These are phyloP conservation scores for Madurella fahalii DNA, from an alignment of 2,329 filamentous ascomycete species.

Conservation along the genomic window DNA sequence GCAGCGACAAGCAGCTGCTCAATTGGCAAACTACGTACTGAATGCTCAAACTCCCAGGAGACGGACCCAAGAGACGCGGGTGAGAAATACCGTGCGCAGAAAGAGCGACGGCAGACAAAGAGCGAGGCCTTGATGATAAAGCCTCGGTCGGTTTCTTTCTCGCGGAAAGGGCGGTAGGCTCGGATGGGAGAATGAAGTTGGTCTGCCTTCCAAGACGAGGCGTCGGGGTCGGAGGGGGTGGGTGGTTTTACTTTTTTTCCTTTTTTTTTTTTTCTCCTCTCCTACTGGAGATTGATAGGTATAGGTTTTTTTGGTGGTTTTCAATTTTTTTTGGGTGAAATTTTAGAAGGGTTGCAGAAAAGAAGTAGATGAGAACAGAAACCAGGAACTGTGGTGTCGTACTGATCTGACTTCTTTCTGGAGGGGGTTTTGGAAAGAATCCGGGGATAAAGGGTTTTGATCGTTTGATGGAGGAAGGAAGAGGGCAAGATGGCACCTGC, in stretches of 20 bases:
- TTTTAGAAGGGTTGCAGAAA: constrained; percentile 43
- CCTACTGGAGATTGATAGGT: constrained; percentile 18
- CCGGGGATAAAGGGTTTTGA: constrained; percentile 25
- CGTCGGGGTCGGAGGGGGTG: constrained; percentile 16
- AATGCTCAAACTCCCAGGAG: constrained; percentile 12
- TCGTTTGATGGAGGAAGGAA: constrained; percentile 25
- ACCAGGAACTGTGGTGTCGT: constrained; percentile 52
- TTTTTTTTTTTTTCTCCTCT: constrained; percentile 38
- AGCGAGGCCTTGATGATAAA: constrained; percentile 12
- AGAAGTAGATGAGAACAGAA: constrained; percentile 56
- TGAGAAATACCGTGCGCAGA: constrained; percentile 20
- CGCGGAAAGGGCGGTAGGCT: constrained; percentile 7
- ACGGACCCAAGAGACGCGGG: constrained; percentile 8
- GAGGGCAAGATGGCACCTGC: constrained; percentile 22
- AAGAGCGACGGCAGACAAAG: constrained; percentile 31
- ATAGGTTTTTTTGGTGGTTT: constrained; percentile 46
- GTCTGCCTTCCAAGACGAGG: constrained; percentile 18
- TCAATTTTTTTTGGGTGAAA: constrained; percentile 57
- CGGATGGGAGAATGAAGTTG: constrained; percentile 6
- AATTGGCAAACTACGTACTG: constrained; percentile 16
- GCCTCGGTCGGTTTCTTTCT: constrained; percentile 15
- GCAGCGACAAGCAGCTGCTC: constrained; percentile 4
- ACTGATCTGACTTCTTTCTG: constrained; percentile 50
- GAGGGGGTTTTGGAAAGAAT: constrained; percentile 38
- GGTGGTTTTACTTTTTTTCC: constrained; percentile 22